phyloP scores from a whole-genome alignment of 331 rosid species.

The Pyrus hybrid region DNA sequence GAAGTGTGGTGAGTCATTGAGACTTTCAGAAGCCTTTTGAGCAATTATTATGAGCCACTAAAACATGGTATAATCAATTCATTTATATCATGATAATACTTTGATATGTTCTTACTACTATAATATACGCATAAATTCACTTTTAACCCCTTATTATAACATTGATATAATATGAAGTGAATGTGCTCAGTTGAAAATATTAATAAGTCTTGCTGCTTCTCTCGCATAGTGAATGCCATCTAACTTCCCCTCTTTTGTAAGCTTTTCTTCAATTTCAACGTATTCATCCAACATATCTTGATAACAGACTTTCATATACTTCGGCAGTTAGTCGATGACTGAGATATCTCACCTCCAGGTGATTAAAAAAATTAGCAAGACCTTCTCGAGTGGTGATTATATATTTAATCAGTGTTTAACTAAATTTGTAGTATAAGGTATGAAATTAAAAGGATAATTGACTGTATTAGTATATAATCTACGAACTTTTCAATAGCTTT shows the following conservation, averaged over 20 bases:
- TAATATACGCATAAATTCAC: too few relatives aligned
- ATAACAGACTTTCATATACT: constrained; percentile 33
- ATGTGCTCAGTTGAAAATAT: neutral
- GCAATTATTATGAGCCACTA: too few relatives aligned
- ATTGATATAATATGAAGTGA: too few relatives aligned
- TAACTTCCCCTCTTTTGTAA: constrained; percentile 4
- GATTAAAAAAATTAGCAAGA: neutral
- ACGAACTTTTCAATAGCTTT: constrained; percentile 23
- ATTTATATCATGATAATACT: too few relatives aligned
- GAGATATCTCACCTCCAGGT: constrained; percentile 33
- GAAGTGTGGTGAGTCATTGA: too few relatives aligned
- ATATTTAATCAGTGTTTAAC: neutral
- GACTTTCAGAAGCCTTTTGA: too few relatives aligned
- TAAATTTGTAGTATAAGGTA: too few relatives aligned
- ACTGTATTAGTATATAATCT: too few relatives aligned
- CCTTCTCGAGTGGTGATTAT: neutral
- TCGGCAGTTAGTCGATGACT: constrained; percentile 21
- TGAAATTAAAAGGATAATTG: neutral
- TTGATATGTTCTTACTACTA: too few relatives aligned
- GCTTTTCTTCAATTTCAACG: constrained; percentile 6
- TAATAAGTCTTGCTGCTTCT: constrained; percentile 9
- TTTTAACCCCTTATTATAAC: too few relatives aligned
- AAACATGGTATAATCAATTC: too few relatives aligned
- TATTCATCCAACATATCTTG: constrained; percentile 2
- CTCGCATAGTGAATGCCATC: constrained; percentile 9